These are phyloP conservation scores for Exophiala lecanii-corni DNA, from an alignment of 2,329 filamentous ascomycete genomes.

Conservation along the genomic window DNA sequence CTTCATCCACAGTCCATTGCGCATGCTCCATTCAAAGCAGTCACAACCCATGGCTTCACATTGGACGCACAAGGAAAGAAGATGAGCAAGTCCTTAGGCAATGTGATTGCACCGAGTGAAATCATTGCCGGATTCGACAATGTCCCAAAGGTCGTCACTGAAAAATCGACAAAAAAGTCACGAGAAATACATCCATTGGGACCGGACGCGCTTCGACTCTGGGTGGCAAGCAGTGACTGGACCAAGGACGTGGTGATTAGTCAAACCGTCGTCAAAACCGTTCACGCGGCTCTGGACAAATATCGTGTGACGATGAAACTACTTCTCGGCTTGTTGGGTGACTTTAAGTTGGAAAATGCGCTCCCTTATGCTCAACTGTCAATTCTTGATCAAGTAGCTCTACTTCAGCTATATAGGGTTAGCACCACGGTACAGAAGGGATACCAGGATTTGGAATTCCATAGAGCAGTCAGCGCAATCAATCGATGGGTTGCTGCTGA, in stretches of 20 bases:
- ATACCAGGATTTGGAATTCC: slow-evolving; percentile 73
- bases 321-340: slow-evolving; percentile 70
- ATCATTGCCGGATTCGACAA: slow-evolving; percentile 79
- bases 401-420: slow-evolving; percentile 66
- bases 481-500: slow-evolving; percentile 79
- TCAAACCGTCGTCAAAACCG: slow-evolving; percentile 67
- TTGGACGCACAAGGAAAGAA: slow-evolving; percentile 88
- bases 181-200: slow-evolving; percentile 57
- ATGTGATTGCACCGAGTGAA: slow-evolving; percentile 72
- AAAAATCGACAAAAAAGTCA: slow-evolving; percentile 46
- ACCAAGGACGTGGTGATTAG: slow-evolving; percentile 82
- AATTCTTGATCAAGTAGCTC: slow-evolving; percentile 67
- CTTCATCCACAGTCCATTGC: slow-evolving; percentile 29
- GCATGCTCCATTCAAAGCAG: slow-evolving; percentile 71
- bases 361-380: slow-evolving; percentile 33
- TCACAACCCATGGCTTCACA: slow-evolving; percentile 96
- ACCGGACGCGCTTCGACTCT: slow-evolving; percentile 79
- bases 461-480: slow-evolving; percentile 66
- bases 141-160: slow-evolving; percentile 25
- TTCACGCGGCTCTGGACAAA: slow-evolving; percentile 75
- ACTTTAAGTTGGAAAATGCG: slow-evolving; percentile 43
- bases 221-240: slow-evolving; percentile 89
- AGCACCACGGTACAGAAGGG: slow-evolving; percentile 61
- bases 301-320: slow-evolving; percentile 89
- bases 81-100: slow-evolving; percentile 97